phyloP scores from a whole-genome alignment of 1,284 basidiomycete genomes.

The Pyrrhoderma lamaoense region DNA sequence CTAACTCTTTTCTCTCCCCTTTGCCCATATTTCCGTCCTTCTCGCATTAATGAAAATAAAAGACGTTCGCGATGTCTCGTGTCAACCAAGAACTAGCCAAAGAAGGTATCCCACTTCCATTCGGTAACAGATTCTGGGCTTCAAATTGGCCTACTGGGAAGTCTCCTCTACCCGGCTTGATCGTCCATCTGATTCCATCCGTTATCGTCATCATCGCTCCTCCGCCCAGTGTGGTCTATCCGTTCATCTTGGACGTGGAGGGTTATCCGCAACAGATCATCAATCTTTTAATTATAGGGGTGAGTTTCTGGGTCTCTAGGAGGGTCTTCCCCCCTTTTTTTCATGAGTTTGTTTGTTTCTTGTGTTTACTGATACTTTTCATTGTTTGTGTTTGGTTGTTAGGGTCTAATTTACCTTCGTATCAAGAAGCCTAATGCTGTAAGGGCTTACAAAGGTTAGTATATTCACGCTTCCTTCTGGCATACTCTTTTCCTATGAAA shows the following conservation, averaged over 20 bases:
- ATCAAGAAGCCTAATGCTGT: constrained; percentile 39
- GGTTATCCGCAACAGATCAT: constrained; percentile 53
- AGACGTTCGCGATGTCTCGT: constrained; percentile 7
- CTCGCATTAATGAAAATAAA: too few species aligned
- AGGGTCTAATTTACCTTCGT: constrained; percentile 53
- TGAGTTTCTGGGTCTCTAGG: too few species aligned
- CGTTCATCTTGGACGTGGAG: constrained; percentile 50
- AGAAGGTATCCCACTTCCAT: constrained; percentile 43
- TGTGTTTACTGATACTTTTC: neutral
- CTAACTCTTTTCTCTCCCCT: too few species aligned
- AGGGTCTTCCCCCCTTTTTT: too few species aligned
- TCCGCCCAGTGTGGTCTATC: constrained; percentile 39
- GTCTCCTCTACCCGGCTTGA: constrained; percentile 38
- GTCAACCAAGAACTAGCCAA: constrained; percentile 38
- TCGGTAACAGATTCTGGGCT: constrained; percentile 37
- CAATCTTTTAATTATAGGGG: constrained; percentile 47
- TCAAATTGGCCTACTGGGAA: constrained; percentile 39
- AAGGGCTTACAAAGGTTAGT: constrained; percentile 50
- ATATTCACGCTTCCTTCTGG: too few species aligned
- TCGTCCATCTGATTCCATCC: constrained; percentile 35
- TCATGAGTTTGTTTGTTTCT: too few species aligned
- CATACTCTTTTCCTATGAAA: too few species aligned
- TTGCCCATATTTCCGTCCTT: too few species aligned
- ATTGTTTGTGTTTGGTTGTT: neutral
- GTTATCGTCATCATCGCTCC: constrained; percentile 42